Percentiles rank a stretch among this genome's conserved stretches.
These are phyloP conservation scores for Zasmidium cellare DNA, from an alignment of 2,329 filamentous ascomycete genomes.

Conservation along the genomic window DNA sequence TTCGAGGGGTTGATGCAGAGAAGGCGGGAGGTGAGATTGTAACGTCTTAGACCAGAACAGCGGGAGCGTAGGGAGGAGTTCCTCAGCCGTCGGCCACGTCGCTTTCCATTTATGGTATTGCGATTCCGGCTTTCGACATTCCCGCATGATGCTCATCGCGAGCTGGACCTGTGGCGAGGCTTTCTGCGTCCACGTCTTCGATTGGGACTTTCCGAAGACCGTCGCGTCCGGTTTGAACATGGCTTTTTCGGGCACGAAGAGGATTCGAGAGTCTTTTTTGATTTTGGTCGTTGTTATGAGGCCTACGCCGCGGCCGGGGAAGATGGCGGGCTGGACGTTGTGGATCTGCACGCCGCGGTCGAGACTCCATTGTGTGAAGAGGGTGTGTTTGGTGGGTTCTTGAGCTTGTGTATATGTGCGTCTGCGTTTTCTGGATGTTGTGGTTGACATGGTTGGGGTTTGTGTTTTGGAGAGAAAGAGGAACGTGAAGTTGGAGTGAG, in stretches of 20 bases:
- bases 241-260: constrained; percentile 63
- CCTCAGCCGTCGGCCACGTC: constrained; percentile 60
- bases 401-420: not conserved
- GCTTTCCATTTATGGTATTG: constrained; percentile 23
- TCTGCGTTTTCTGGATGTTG: constrained; percentile 2
- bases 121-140: constrained; percentile 11
- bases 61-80: constrained; percentile 61
- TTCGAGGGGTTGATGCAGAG: constrained; percentile 33
- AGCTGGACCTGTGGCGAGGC: constrained; percentile 63
- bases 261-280: constrained; percentile 60
- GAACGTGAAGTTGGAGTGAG: not conserved
- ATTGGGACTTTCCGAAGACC: constrained; percentile 15
- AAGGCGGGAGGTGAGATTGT: constrained; percentile 40
- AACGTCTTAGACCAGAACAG: constrained; percentile 53
- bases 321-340: constrained; percentile 64
- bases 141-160: constrained; percentile 46
- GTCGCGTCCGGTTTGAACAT: constrained; percentile 65
- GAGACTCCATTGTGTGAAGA: constrained; percentile 68
- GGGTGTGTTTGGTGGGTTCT: constrained; percentile 41
- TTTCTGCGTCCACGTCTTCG: not conserved
- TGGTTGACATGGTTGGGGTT: not conserved
- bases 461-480: not conserved
- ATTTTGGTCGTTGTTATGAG: constrained; percentile 70
- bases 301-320: constrained; percentile 75
- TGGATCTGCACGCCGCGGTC: constrained; percentile 65